Conservation (phyloP, 495 filamentous ascomycete genomes). For the Penicillium atrosanguineum region DNA sequence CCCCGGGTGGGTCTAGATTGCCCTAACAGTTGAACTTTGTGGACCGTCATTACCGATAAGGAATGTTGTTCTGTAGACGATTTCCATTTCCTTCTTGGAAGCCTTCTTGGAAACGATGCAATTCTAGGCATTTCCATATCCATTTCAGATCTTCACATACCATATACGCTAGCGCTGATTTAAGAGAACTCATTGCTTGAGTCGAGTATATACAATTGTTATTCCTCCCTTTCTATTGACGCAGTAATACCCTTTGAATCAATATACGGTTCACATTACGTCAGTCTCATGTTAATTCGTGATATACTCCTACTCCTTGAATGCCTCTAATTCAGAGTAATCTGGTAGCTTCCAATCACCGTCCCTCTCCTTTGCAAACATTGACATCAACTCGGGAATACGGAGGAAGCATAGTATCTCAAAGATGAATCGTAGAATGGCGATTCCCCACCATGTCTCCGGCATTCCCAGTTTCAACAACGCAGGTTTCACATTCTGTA, state of each 20-base stretch:
- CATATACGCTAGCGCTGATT: too few relatives aligned
- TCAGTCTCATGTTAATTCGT: background rate
- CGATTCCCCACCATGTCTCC: conserved; percentile 23
- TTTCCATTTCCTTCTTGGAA: too few relatives aligned
- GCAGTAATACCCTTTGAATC: background rate
- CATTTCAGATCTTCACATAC: too few relatives aligned
- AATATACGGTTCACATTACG: background rate
- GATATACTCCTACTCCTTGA: background rate
- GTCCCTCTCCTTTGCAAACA: conserved; percentile 16
- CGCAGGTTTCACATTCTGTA: conserved; percentile 24
- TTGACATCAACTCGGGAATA: conserved; percentile 20
- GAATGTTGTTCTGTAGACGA: too few relatives aligned
- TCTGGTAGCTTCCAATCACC: conserved; percentile 29
- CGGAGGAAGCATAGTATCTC: conserved; percentile 18
- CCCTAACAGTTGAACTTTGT: conserved; percentile 9
- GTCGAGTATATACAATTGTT: background rate
- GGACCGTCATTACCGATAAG: background rate
- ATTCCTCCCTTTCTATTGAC: background rate
- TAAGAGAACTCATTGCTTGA: too few relatives aligned
- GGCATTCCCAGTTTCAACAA: conserved; percentile 17
- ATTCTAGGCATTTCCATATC: too few relatives aligned
- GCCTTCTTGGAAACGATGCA: too few relatives aligned
- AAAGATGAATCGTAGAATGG: conserved; percentile 21
- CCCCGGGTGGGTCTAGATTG: background rate
- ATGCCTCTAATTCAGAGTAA: conserved; percentile 13